phyloP scores from a whole-genome alignment of 495 filamentous ascomycete species.

The Neurospora hispaniola region DNA sequence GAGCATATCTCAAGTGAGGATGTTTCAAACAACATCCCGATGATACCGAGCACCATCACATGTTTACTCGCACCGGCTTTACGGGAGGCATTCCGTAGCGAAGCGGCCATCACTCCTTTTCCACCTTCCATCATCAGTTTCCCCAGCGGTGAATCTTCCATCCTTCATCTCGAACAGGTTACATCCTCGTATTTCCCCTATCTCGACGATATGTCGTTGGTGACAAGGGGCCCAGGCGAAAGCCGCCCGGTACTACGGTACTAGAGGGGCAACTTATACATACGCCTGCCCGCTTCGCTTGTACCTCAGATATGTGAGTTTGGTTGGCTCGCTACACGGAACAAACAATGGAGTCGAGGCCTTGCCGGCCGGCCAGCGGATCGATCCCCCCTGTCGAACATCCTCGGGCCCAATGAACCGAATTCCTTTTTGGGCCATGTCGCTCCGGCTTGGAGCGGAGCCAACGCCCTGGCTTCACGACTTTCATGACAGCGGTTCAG shows the following conservation, averaged over 20 bases:
- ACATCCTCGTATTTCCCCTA: neutral
- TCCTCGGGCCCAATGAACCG: neutral
- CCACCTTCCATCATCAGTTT: neutral
- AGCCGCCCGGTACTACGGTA: neutral
- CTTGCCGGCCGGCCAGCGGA: neutral
- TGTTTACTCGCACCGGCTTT: neutral
- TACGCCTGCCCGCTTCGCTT: neutral
- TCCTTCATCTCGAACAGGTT: neutral
- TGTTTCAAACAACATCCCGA: neutral
- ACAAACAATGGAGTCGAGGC: slow-evolving; percentile 1
- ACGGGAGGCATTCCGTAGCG: neutral
- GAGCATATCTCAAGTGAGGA: neutral
- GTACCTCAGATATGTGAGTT: slow-evolving; percentile 3
- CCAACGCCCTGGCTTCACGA: slow-evolving; percentile 6
- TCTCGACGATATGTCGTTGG: neutral
- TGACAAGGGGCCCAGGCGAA: neutral
- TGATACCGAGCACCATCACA: neutral
- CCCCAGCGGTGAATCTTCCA: neutral
- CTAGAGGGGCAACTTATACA: neutral
- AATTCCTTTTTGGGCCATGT: slow-evolving; percentile 12
- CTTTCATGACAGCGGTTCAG: slow-evolving; percentile 14
- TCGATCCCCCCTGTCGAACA: slow-evolving; percentile 6
- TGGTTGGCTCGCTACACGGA: slow-evolving; percentile 2
- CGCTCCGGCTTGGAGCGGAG: slow-evolving; percentile 21
- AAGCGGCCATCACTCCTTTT: neutral